Evolutionary conservation across 108 stramenopile genomes (phyloP).

Genomic region (Nitzschia sp.): DNA sequence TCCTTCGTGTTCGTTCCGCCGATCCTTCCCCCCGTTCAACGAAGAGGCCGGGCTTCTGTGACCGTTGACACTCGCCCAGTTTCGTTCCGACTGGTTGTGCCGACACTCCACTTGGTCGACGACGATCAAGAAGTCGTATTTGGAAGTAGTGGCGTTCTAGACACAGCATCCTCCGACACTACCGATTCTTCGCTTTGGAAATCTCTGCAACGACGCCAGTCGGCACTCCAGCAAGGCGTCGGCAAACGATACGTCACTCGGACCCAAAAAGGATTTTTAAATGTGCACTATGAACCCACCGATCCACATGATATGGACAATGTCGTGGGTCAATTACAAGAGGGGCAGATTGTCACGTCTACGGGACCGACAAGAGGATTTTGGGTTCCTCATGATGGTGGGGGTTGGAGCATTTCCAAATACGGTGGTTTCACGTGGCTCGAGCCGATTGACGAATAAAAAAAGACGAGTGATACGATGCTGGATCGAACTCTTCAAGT

Average conservation of each 20-base stretch:
- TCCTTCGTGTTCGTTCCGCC: no score
- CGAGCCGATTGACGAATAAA: constrained; percentile 41
- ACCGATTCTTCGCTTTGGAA: constrained; percentile 13
- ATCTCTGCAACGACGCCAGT: constrained; percentile 19
- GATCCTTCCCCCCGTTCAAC: no score
- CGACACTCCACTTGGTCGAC: neutral
- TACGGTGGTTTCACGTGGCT: constrained; percentile 47
- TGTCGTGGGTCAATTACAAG: constrained; percentile 34
- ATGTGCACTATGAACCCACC: constrained; percentile 37
- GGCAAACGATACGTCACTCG: constrained; percentile 42
- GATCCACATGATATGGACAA: constrained; percentile 36
- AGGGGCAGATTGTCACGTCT: constrained; percentile 43
- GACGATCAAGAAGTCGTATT: constrained; percentile 13
- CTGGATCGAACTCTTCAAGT: no score
- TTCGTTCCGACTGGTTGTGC: no score
- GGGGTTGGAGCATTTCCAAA: constrained; percentile 49
- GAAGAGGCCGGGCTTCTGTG: no score
- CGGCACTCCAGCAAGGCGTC: constrained; percentile 29
- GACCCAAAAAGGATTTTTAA: constrained; percentile 42
- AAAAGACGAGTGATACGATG: no score
- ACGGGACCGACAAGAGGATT: constrained; percentile 22
- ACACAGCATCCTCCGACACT: neutral
- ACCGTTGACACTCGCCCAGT: no score
- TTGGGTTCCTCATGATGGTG: constrained; percentile 47
- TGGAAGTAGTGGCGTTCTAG: constrained; percentile 5